Evolutionary conservation across 139 green algal species (phyloP), one percentile per base, ranked within the genome.

Genomic region (Zygnema circumcarinatum): DNA sequence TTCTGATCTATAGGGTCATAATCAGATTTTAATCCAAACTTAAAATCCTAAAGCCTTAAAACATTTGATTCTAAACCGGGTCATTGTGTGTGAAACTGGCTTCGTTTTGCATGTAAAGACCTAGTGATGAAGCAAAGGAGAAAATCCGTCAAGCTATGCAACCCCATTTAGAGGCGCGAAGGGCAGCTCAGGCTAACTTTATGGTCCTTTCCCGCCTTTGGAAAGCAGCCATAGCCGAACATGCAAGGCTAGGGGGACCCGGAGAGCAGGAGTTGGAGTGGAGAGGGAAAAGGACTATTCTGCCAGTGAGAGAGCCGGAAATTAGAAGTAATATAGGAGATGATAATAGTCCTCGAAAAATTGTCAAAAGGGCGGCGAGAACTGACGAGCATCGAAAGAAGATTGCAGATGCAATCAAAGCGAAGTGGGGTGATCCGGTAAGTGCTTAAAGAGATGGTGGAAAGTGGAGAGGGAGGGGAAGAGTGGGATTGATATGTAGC

Each of bases 351-450:
- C 7, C 16, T 62, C 31, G 33, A 1, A 81, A 69, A 32, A 31
- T 81, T 32, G 3, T 81, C 1, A 69, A 73, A 47, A 53, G 47
- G 2, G 74, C 74, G 33, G 47, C 29, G 20, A 81, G n/a, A 35
- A 32, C 47, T 3, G 39, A 68, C n/a, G 35, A 73, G 16, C 47
- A 81, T 53, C 74, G 74, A 72, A 81, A 81, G 33, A 81, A 69
- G 33, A 81, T 81, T 21, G 74, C 39, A 16, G 39, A 53, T 11
- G 74, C 42, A 53, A 81, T 47, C 0, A 81, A 81, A 16, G 74
- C 74, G 32, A 25, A 47, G 35, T 47, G 74, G 1, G 47, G 3
- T 38, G 74, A 81, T 32, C 32, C 25, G 74, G 29, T 29, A 21
- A 53, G 74, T n/a, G 74, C 47, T n/a, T n/a, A n/a, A n/a, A n/a